These are phyloP conservation scores for Eucalyptus leucophloia DNA, from an alignment of 345 rosid genomes.

Conservation along the genomic window DNA sequence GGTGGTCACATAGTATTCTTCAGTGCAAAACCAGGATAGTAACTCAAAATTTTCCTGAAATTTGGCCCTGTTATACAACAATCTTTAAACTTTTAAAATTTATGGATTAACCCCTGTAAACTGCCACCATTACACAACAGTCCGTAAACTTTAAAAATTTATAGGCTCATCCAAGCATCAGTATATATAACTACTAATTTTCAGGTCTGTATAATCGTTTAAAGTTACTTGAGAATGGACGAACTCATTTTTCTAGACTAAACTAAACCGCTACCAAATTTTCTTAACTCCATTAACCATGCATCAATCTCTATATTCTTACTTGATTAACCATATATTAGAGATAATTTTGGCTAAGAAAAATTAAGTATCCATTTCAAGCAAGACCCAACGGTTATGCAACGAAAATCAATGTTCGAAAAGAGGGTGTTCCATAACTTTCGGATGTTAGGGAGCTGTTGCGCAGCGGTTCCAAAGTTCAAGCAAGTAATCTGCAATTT, in stretches of 20 bases:
- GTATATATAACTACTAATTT: background rate
- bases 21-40: background rate
- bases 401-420: background rate
- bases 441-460: background rate
- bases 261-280: background rate
- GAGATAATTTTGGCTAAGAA: background rate
- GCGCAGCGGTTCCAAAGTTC: background rate
- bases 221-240: background rate
- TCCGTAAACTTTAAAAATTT: background rate
- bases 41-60: background rate
- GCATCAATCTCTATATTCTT: background rate
- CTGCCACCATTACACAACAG: background rate
- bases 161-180: background rate
- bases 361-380: background rate
- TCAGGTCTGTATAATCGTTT: background rate
- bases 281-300: background rate
- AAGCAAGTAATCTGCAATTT: background rate
- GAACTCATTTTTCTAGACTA: background rate
- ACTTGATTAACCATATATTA: background rate
- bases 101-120: background rate
- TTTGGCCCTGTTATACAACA: background rate
- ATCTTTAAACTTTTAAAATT: too few species aligned
- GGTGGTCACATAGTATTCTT: background rate
- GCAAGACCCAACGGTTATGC: background rate
- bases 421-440: background rate